Base-by-base conservation (phyloP, 177 flowering plant species). In the Telopea speciosissima region DNA sequence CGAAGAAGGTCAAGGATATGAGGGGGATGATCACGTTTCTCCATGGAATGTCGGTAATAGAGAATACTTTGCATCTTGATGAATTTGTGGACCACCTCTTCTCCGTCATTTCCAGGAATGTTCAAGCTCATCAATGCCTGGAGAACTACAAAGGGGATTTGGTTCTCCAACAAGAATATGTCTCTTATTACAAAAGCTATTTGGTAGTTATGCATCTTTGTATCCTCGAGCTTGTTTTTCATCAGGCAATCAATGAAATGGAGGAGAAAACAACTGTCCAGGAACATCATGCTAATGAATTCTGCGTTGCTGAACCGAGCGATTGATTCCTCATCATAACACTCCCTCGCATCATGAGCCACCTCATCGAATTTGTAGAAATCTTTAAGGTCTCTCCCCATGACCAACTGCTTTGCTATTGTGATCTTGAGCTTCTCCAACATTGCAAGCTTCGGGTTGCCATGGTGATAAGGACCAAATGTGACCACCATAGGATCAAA, bases 121-220 rank as follows among this genome's bases (percentile, higher is more conserved):
- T 12, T 19, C 4, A 19, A 19, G 24, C 23, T 58, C 25, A 68
- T 13, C 52, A 68, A 17, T 10, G 11, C 28, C 0, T 33, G 4
- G 12, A 68, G 63, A 12, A 68, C 71, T 26, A 9, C 8, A 33
- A 58, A 68, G 5, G 71, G 64, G 22, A 68, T 63, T 14, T 68
- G 33, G 49, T 68, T 68, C 64, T 68, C 71, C 49, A 68, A 8
- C 71, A 68, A 68, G 71, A 68, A 58, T 64, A 68, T 58, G 26
- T 68, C 71, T 24, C 23, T 25, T n/a, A 1, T 1, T 28, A 28
- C 31, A 28, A 28, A 28, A 28, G 31, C 31, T 28, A 3, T 28
- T 28, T 28, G 31, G 31, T 28, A 28, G 31, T 28, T 28, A 11
- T 33, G 28, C 60, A 58, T 12, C 7, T 28, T n/a, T 25, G 22